Conservation (phyloP, 2,329 filamentous ascomycete species). For the Calonectria multiphialidica region DNA sequence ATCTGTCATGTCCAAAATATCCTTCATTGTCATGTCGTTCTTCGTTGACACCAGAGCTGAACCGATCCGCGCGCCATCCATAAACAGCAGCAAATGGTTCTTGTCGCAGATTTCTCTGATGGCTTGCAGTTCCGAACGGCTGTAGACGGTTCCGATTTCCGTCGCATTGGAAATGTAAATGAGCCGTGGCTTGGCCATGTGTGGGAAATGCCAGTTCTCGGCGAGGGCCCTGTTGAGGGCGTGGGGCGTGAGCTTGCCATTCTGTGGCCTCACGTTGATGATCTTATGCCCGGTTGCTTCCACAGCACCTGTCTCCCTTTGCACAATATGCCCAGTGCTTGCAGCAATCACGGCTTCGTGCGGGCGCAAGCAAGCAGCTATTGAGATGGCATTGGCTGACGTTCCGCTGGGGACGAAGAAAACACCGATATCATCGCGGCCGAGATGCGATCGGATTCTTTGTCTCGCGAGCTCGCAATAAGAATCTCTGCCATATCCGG, state of each 20-base stretch:
- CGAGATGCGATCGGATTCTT: constrained; percentile 54
- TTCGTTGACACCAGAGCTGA: constrained; percentile 55
- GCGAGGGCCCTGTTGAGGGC: constrained; percentile 56
- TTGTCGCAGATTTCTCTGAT: constrained; percentile 58
- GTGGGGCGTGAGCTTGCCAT: constrained; percentile 61
- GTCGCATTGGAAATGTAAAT: constrained; percentile 66
- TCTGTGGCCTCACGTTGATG: constrained; percentile 58
- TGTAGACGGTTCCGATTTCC: constrained; percentile 63
- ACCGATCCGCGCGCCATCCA: constrained; percentile 62
- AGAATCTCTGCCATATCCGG: constrained; percentile 60
- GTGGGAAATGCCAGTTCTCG: constrained; percentile 63
- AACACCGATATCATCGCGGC: constrained; percentile 55
- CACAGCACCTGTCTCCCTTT: constrained; percentile 62
- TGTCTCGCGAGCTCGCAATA: constrained; percentile 56
- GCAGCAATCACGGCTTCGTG: constrained; percentile 65
- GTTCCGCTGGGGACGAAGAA: constrained; percentile 66
- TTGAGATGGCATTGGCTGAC: constrained; percentile 64
- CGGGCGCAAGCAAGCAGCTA: constrained; percentile 62
- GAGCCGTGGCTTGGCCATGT: constrained; percentile 63
- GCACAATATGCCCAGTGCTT: constrained; percentile 62
- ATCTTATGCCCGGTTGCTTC: constrained; percentile 65
- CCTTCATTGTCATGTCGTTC: constrained; percentile 57
- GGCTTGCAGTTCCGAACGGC: constrained; percentile 53
- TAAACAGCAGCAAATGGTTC: constrained; percentile 56
- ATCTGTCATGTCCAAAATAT: constrained; percentile 61